Conservation (phyloP, 2,329 filamentous ascomycete species). For the Fusarium sp. region DNA sequence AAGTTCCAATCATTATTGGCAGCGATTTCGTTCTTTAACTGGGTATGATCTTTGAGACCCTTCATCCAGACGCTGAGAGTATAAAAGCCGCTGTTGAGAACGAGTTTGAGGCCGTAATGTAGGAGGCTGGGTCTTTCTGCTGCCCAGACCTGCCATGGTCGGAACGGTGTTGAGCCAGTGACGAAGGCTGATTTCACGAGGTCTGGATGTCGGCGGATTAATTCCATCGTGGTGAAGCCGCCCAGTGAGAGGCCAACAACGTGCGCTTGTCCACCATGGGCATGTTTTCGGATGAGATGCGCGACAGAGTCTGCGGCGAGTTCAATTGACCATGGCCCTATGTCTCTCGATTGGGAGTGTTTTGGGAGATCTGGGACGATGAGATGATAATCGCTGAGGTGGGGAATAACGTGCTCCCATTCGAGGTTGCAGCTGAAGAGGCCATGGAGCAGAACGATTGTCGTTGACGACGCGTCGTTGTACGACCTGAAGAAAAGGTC, state of each 20-base stretch:
- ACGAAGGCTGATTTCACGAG: conserved; percentile 40
- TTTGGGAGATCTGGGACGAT: conserved; percentile 52
- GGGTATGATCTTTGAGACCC: conserved; percentile 43
- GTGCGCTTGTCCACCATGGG: conserved; percentile 51
- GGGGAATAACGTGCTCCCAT: conserved; percentile 49
- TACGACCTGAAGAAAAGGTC: not conserved
- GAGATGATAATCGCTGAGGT: conserved; percentile 52
- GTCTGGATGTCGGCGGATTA: not conserved
- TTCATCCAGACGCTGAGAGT: conserved; percentile 41
- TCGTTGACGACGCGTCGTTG: conserved; percentile 43
- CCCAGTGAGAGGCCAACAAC: conserved; percentile 55
- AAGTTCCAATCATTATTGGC: conserved; percentile 46
- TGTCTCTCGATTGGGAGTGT: conserved; percentile 50
- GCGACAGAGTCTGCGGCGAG: conserved; percentile 48
- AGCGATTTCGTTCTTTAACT: conserved; percentile 48
- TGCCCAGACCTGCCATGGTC: conserved; percentile 41
- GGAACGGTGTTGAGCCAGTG: conserved; percentile 48
- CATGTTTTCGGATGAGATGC: conserved; percentile 48
- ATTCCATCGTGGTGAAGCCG: conserved; percentile 37
- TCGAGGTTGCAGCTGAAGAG: conserved; percentile 50
- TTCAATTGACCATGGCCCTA: conserved; percentile 46
- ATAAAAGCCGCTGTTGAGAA: conserved; percentile 43
- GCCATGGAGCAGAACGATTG: conserved; percentile 49
- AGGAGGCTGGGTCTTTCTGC: conserved; percentile 44
- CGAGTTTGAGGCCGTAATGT: conserved; percentile 39